Evolutionary conservation across 176 grass and related monocot species (phyloP).

Genomic region (Leersia perrieri): DNA sequence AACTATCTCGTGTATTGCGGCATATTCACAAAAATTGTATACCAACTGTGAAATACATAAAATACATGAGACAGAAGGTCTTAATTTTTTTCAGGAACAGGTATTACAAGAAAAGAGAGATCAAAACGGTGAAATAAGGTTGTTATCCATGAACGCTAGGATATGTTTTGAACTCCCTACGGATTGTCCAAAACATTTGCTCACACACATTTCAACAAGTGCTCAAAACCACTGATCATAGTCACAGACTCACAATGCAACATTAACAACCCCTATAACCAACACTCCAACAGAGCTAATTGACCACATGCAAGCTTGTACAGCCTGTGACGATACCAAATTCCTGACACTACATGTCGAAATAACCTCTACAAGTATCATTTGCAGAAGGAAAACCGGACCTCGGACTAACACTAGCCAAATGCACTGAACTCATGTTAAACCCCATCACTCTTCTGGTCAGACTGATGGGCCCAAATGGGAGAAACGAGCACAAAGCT

Average conservation of each 20-base stretch:
- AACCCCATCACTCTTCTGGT: neutral
- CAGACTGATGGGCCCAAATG: neutral
- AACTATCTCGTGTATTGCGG: conserved; percentile 31
- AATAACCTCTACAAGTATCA: neutral
- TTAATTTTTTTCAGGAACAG: neutral
- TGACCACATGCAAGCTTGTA: neutral
- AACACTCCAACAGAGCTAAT: neutral
- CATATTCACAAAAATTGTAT: conserved; percentile 16
- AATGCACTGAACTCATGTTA: neutral
- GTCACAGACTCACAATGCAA: neutral
- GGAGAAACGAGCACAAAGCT: neutral
- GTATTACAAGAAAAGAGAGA: neutral
- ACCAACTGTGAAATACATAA: conserved; percentile 6
- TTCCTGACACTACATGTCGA: neutral
- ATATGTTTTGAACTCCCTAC: neutral
- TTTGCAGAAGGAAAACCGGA: neutral
- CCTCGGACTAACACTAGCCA: neutral
- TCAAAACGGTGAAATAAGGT: conserved; percentile 4
- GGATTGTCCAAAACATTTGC: neutral
- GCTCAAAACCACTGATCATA: neutral
- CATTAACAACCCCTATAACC: neutral
- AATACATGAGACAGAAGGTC: neutral
- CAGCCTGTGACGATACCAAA: neutral
- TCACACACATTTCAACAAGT: neutral
- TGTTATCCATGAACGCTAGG: neutral